Evolutionary conservation across 495 filamentous ascomycete species (phyloP), one percentile per base, ranked within the genome.

Genomic region (Penicillium diatomitis): DNA sequence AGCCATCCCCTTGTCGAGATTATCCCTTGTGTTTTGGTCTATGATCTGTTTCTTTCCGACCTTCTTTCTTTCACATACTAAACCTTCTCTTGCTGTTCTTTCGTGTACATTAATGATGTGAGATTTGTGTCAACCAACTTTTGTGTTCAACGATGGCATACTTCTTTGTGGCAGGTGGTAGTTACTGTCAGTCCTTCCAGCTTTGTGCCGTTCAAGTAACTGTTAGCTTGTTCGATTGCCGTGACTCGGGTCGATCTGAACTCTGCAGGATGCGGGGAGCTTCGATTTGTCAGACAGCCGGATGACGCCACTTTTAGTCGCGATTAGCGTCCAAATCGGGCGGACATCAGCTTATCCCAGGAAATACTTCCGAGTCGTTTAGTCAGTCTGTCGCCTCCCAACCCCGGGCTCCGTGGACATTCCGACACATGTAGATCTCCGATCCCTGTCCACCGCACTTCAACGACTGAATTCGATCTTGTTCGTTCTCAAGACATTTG

Each of bases 81-180:
- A 20, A 20, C 20, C 38, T 58, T 58, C 36, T 51, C 37, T 53
- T 40, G 20, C 11, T 44, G 48, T 20, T 20, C 20, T 20, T 20
- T 20, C 1, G 20, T 69, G 64, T 69, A 70, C 59, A 69, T 58
- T 69, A 66, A 51, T 42, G 41, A 53, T 28, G 8, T 48, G 48
- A 49, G 11, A 37, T 50, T 38, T 28, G 45, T 9, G 31, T 7
- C 35, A 50, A 40, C 12, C 3, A 5, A 37, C n/a, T 40, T 7
- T 35, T 44, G n/a, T 33, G 5, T 11, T 32, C 20, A 20, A 32
- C 32, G 3, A 11, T 33, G 0, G 30, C n/a, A 7, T 32, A 8
- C 28, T 9, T 27, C 31, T 34, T 20, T 20, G 20, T 20, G 20
- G 20, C 20, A 20, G 20, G 20, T 20, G 20, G 20, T 20, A 20